These are phyloP conservation scores for Byssochlamys sp. DNA, from an alignment of 2,329 filamentous ascomycete genomes.

Conservation along the genomic window DNA sequence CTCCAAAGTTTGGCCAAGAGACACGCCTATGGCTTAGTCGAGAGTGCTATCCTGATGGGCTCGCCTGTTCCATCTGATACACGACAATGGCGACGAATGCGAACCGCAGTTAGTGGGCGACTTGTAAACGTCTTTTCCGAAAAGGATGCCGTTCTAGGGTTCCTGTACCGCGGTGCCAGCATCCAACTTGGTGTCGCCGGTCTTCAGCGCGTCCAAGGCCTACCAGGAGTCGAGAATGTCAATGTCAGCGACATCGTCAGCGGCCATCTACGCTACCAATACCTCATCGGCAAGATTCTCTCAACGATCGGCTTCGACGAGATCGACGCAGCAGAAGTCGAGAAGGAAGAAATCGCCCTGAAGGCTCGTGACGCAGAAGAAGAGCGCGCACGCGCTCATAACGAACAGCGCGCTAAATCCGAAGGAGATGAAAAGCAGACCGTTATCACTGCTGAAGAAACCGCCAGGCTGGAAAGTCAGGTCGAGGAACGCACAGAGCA, in stretches of 20 bases:
- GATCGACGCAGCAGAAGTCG: conserved; percentile 40
- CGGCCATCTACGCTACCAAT: conserved; percentile 62
- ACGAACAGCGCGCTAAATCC: conserved; percentile 21
- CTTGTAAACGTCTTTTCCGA: conserved; percentile 82
- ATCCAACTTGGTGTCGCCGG: conserved; percentile 77
- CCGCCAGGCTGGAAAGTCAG: conserved; percentile 16
- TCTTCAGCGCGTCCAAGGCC: conserved; percentile 58
- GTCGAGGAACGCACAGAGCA: conserved; percentile 22
- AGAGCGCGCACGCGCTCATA: conserved; percentile 24
- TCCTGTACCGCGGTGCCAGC: conserved; percentile 75
- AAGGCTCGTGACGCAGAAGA: conserved; percentile 30
- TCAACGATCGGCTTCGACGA: conserved; percentile 61
- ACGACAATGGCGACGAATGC: conserved; percentile 65
- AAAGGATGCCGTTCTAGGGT: conserved; percentile 78
- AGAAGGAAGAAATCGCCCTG: conserved; percentile 35
- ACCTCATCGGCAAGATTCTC: conserved; percentile 57
- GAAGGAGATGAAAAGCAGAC: conserved; percentile 13
- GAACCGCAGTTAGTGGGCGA: conserved; percentile 67
- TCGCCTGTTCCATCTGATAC: conserved; percentile 64
- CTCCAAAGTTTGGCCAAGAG: conserved; percentile 66
- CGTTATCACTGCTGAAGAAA: conserved; percentile 15
- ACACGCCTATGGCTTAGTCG: conserved; percentile 71
- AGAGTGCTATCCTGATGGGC: conserved; percentile 74
- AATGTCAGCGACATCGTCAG: conserved; percentile 56
- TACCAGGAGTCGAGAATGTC: conserved; percentile 51